Evolutionary conservation across 805 yeast species (phyloP), one percentile per base, ranked within the genome.

Genomic region (Pachysolen tannophilus): DNA sequence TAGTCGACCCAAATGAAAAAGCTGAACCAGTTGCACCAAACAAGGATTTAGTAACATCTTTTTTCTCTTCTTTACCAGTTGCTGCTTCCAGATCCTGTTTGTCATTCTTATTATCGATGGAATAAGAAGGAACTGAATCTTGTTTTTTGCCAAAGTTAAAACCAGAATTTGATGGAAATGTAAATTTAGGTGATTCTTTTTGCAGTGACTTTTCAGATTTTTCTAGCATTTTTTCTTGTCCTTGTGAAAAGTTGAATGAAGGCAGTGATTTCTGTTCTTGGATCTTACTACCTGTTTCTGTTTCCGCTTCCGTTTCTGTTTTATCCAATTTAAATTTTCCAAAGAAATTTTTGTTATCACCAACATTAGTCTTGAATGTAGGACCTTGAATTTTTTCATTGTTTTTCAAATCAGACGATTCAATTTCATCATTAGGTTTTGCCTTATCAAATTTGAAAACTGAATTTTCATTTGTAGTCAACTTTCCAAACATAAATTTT

Each of bases 371-470:
- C 11, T 50, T 53, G 52, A 84, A 84, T 10, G 65, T 56, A 15
- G 94, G 94, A 1, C 94, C 94, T 53, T 82, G 73, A 20, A 81
- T 69, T 50, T 77, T 79, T 18, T 78, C 56, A 25, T 76, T 82
- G 15, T 76, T 75, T 23, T 76, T 83, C 1, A 69, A 60, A 34
- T 69, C 75, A 4, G 67, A 56, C 8, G 34, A 47, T 11, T 41
- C 52, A 7, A 47, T 40, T 27, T 52, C 57, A 14, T 50, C 51
- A 19, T 54, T 52, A 4, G 61, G 58, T 16, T 45, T 58, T 17
- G 35, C 47, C 39, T n/a, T n/a, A 13, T 63, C 64, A 38, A 75
- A 66, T 20, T 65, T 60, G 52, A 75, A 75, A 5, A 69, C 72
- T n/a, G 75, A 63, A 37, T 65, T 61, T 3, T 62, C 61, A 2